Conservation (phyloP, 1,284 basidiomycete species). For the Leccinum fuscescens region DNA sequence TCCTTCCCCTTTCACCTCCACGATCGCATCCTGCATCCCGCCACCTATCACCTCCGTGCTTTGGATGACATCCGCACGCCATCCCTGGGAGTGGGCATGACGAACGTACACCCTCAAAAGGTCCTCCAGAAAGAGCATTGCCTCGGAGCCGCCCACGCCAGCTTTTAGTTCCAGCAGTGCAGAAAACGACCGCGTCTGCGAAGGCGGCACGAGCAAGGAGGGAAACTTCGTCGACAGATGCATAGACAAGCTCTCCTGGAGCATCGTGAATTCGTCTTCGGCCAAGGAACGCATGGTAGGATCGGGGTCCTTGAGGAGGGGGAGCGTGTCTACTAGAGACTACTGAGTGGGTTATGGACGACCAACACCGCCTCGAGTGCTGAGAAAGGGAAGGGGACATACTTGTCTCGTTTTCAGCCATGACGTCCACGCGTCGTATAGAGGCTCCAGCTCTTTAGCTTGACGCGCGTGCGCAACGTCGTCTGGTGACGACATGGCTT, state of each 20-base stretch:
- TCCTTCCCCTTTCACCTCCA: conserved; percentile 47
- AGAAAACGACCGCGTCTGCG: conserved; percentile 62
- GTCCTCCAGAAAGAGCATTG: conserved; percentile 80
- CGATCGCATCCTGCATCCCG: conserved; percentile 80
- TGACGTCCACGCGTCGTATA: conserved; percentile 49
- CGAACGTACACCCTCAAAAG: conserved; percentile 84
- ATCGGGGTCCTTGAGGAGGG: conserved; percentile 75
- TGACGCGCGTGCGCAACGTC: conserved; percentile 44
- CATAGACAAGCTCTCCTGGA: conserved; percentile 48
- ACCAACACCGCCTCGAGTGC: neutral
- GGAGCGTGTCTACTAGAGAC: conserved; percentile 62
- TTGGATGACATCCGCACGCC: conserved; percentile 52
- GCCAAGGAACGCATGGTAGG: conserved; percentile 76
- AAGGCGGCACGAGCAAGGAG: conserved; percentile 68
- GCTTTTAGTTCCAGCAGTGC: conserved; percentile 90
- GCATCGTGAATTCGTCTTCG: conserved; percentile 59
- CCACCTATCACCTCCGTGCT: conserved; percentile 56
- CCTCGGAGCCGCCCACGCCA: conserved; percentile 91
- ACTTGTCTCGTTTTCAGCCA: conserved; percentile 48
- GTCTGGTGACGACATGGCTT: conserved; percentile 35
- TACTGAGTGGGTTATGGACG: conserved; percentile 38
- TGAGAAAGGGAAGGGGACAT: conserved; percentile 15
- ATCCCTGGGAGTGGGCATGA: conserved; percentile 52
- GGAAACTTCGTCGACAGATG: conserved; percentile 62
- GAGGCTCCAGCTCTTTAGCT: conserved; percentile 52